These are phyloP conservation scores for Paraleonurus japonicus DNA, from an alignment of 257 asterid genomes.

Conservation along the genomic window DNA sequence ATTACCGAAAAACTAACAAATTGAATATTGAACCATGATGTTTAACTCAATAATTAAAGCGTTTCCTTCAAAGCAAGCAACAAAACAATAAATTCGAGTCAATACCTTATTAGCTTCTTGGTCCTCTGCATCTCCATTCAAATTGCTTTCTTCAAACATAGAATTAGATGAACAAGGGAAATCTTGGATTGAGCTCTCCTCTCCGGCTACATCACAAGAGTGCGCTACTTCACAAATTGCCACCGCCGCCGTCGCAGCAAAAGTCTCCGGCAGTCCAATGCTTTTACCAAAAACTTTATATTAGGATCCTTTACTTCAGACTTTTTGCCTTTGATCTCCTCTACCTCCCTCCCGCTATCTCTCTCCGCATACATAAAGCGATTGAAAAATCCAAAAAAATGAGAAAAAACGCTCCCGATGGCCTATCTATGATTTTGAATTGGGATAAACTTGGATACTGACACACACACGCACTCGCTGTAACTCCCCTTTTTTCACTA, in stretches of 20 bases:
- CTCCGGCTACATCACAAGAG: conserved; percentile 34
- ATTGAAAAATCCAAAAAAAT: not conserved
- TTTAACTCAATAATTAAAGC: not conserved
- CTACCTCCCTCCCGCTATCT: conserved; percentile 12
- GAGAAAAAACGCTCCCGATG: conserved; percentile 11
- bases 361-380: not conserved
- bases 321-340: conserved; percentile 33
- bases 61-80: not conserved
- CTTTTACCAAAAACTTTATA: conserved; percentile 82
- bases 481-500: conserved; percentile 16
- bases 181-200: conserved; percentile 31
- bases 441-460: conserved; percentile 45
- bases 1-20: conserved; percentile 22
- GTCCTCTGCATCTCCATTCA: conserved; percentile 36
- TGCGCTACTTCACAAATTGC: conserved; percentile 28
- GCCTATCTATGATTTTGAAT: not conserved
- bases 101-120: conserved; percentile 48
- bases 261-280: conserved; percentile 57
- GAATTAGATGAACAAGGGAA: conserved; percentile 39
- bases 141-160: conserved; percentile 35
- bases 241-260: conserved; percentile 28
- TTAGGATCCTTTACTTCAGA: conserved; percentile 62
- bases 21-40: conserved; percentile 36
- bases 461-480: conserved; percentile 32
- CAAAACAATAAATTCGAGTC: not conserved